phyloP scores from a whole-genome alignment of 2,329 filamentous ascomycete genomes.

The Proliferodiscus dingleyae region DNA sequence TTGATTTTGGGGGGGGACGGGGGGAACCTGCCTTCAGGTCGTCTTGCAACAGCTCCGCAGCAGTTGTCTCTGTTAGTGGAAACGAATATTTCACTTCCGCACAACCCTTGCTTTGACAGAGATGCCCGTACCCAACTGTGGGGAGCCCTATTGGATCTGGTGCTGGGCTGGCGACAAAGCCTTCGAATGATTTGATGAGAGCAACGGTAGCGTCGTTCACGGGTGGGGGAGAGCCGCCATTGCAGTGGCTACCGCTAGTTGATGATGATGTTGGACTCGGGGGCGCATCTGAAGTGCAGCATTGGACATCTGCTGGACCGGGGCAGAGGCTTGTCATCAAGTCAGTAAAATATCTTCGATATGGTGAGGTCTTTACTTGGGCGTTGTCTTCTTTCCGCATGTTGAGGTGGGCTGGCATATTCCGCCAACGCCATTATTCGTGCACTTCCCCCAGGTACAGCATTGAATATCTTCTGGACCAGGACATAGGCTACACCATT shows the following conservation, averaged over 20 bases:
- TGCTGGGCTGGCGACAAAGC: conserved; percentile 29
- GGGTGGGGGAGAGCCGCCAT: conserved; percentile 9
- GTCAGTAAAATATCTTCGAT: too few relatives aligned
- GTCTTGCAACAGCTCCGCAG: conserved; percentile 36
- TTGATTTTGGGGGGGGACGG: not conserved
- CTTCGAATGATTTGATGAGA: conserved; percentile 36
- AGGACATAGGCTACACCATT: too few relatives aligned
- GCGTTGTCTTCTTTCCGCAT: too few relatives aligned
- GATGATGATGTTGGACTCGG: too few relatives aligned
- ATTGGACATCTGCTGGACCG: not conserved
- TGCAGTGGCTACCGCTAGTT: too few relatives aligned
- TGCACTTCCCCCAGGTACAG: too few relatives aligned
- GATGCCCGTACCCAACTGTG: conserved; percentile 48
- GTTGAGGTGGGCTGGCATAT: too few relatives aligned
- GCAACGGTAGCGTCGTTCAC: conserved; percentile 33
- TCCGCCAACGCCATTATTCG: too few relatives aligned
- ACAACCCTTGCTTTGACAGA: conserved; percentile 39
- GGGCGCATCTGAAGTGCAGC: not conserved
- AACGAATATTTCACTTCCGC: conserved; percentile 42
- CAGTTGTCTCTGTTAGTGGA: conserved; percentile 39
- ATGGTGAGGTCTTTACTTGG: too few relatives aligned
- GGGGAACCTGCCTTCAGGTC: conserved; percentile 34
- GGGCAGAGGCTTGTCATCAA: not conserved
- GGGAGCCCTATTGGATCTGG: conserved; percentile 42
- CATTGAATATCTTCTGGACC: too few relatives aligned